phyloP scores from a whole-genome alignment of 169 alveolate genomes.

The Sarcocystis neurona region DNA sequence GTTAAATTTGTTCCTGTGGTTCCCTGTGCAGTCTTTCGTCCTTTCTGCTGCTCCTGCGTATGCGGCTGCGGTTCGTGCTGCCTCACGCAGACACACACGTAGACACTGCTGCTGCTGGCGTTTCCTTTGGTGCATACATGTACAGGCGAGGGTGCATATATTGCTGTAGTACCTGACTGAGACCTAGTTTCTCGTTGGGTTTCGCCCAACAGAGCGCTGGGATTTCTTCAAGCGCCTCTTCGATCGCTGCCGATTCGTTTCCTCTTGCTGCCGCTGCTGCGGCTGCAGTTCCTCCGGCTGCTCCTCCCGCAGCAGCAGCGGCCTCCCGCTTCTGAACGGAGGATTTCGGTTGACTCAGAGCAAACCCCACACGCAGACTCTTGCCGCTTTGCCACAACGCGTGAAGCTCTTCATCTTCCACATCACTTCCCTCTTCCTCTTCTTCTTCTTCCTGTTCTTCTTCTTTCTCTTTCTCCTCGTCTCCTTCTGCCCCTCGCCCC shows the following conservation, averaged over 20 bases:
- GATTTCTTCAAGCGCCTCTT: background rate
- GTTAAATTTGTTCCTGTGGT: too few relatives aligned
- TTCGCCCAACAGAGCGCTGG: constrained; percentile 29
- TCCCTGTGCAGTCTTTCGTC: background rate
- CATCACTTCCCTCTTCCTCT: background rate
- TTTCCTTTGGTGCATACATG: too few relatives aligned
- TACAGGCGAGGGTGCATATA: too few relatives aligned
- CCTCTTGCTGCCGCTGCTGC: background rate
- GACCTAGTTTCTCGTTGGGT: constrained; percentile 28
- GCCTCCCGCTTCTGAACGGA: too few relatives aligned
- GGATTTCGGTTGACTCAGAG: background rate
- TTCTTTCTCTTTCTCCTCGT: background rate
- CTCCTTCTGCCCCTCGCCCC: background rate
- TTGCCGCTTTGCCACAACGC: constrained; percentile 5
- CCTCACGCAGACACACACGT: too few relatives aligned
- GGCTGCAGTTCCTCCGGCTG: background rate
- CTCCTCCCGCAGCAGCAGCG: background rate
- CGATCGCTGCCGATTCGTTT: background rate
- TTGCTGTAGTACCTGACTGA: background rate
- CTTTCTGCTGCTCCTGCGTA: too few relatives aligned
- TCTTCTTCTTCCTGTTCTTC: background rate
- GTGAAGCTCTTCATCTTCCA: background rate
- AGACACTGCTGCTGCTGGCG: too few relatives aligned
- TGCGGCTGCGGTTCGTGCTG: too few relatives aligned
- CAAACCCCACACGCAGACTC: constrained; percentile 1